Percentiles rank a stretch among this genome's conserved stretches.
Conservation (phyloP, 768 basidiomycete species). For the Suillus americanus region DNA sequence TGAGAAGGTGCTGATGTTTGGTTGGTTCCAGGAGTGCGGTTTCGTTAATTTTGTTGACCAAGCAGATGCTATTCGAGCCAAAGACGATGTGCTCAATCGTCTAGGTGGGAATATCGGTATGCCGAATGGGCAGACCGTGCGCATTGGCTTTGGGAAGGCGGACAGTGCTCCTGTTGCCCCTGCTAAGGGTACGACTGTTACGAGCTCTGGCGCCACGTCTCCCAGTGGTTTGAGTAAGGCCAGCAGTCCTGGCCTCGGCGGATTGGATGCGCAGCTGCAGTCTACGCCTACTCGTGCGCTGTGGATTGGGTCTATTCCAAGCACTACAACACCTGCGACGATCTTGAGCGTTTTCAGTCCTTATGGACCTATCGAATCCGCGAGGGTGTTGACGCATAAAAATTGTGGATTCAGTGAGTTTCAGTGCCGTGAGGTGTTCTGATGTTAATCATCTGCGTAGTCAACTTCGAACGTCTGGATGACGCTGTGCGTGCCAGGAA, state of each 20-base stretch:
- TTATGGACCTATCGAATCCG: constrained; percentile 96
- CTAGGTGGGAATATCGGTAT: constrained; percentile 92
- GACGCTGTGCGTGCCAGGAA: constrained; percentile 96
- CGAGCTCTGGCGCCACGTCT: constrained; percentile 64
- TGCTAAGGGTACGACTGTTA: constrained; percentile 67
- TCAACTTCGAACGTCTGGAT: constrained; percentile 97
- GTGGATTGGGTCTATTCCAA: constrained; percentile 98
- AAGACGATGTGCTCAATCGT: constrained; percentile 95
- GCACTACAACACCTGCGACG: constrained; percentile 90
- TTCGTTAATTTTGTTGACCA: constrained; percentile 99
- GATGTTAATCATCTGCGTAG: constrained; percentile 36
- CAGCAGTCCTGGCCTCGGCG: constrained; percentile 52
- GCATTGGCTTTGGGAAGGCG: constrained; percentile 97
- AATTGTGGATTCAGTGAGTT: constrained; percentile 88
- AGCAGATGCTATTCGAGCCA: constrained; percentile 93
- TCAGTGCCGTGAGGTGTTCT: constrained; percentile 5
- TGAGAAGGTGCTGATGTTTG: constrained; percentile 17
- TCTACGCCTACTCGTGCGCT: constrained; percentile 91
- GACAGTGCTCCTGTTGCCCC: constrained; percentile 94
- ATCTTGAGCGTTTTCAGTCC: constrained; percentile 96
- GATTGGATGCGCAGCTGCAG: constrained; percentile 84
- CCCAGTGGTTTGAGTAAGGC: constrained; percentile 54
- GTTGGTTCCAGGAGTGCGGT: constrained; percentile 77
- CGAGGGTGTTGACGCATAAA: constrained; percentile 94
- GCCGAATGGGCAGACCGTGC: constrained; percentile 93